Evolutionary conservation across 1,284 basidiomycete genomes (phyloP).

Genomic region (Moniliophthora roreri): DNA sequence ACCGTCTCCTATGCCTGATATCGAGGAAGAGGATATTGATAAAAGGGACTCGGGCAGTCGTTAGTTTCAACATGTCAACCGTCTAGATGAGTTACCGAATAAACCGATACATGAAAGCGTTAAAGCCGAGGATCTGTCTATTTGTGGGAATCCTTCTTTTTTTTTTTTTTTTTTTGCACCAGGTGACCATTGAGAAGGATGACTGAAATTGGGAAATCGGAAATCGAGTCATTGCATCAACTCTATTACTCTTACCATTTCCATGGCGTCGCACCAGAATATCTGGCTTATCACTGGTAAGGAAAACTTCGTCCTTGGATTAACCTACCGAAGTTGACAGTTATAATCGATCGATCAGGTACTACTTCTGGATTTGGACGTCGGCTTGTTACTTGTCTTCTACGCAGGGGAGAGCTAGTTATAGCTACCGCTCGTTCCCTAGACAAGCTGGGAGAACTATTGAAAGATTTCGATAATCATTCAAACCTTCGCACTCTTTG

Average conservation of each 20-base stretch:
- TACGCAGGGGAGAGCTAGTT: not conserved
- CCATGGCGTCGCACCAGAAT: not conserved
- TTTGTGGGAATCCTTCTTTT: no score
- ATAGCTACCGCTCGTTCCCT: not conserved
- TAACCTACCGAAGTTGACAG: not conserved
- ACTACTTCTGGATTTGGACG: not conserved
- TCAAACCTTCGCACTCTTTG: constrained; percentile 34
- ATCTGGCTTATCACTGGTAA: not conserved
- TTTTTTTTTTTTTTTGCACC: no score
- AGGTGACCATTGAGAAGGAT: no score
- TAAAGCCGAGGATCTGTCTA: no score
- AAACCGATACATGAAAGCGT: no score
- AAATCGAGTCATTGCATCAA: no score
- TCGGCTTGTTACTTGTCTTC: not conserved
- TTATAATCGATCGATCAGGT: not conserved
- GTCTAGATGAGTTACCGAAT: no score
- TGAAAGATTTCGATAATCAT: not conserved
- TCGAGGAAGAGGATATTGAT: not conserved
- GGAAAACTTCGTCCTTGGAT: not conserved
- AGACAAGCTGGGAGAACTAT: not conserved
- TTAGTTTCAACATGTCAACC: no score
- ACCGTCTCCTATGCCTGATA: constrained; percentile 16
- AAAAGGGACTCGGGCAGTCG: not conserved
- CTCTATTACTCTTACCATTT: not conserved
- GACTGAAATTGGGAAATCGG: no score